These are phyloP conservation scores for Ustilago nuda DNA, from an alignment of 1,284 basidiomycete genomes.

Conservation along the genomic window DNA sequence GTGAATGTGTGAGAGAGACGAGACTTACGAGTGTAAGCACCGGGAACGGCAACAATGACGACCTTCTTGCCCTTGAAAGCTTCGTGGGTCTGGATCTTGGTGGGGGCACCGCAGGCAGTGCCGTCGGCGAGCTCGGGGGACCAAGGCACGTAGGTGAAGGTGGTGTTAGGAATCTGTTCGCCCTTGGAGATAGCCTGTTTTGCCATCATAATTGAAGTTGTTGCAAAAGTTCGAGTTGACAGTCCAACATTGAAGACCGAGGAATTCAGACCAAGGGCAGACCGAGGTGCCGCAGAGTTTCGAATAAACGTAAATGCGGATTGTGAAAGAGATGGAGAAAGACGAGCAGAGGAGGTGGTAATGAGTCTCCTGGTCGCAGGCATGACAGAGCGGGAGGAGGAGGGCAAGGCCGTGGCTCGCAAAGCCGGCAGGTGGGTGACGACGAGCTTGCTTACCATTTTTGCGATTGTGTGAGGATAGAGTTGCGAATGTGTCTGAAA, in stretches of 20 bases:
- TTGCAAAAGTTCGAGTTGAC: constrained; percentile 13
- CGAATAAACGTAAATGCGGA: not conserved
- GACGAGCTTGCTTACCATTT: constrained; percentile 51
- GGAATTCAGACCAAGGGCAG: not conserved
- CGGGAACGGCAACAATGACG: constrained; percentile 81
- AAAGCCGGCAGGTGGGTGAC: constrained; percentile 12
- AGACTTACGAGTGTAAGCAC: constrained; percentile 72
- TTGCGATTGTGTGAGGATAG: constrained; percentile 10
- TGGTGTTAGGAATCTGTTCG: constrained; percentile 76
- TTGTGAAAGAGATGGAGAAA: not conserved
- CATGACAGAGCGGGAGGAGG: not conserved
- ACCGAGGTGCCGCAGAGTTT: not conserved
- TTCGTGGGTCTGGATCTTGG: constrained; percentile 72
- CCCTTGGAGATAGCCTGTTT: constrained; percentile 70
- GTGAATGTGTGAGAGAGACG: not conserved
- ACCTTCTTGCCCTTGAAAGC: constrained; percentile 86
- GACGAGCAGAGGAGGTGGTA: constrained; percentile 20
- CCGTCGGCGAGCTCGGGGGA: constrained; percentile 76
- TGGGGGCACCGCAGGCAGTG: constrained; percentile 67
- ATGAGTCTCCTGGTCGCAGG: constrained; percentile 40
- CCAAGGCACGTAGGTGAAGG: constrained; percentile 78
- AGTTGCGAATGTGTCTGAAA: not conserved
- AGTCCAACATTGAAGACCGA: not conserved
- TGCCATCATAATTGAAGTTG: constrained; percentile 3
- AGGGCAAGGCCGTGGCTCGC: constrained; percentile 14